phyloP scores from a whole-genome alignment of 148 eudicot genomes.

The Fagopyrum tataricum region DNA sequence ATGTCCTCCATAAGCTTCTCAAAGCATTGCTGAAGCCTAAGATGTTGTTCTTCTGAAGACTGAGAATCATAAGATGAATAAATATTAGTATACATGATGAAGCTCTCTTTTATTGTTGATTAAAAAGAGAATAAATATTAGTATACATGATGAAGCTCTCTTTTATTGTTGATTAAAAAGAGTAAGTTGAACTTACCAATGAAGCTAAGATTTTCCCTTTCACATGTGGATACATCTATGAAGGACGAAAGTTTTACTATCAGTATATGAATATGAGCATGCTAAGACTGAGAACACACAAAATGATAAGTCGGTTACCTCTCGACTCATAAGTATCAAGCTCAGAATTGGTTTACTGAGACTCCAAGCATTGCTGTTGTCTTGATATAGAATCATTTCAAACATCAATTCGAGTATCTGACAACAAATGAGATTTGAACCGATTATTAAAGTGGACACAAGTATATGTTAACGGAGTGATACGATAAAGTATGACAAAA shows the following conservation, averaged over 20 bases:
- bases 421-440: conserved; percentile 11
- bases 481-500: neutral
- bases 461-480: too few species aligned
- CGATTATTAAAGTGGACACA: neutral
- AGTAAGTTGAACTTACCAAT: conserved; percentile 29
- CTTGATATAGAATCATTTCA: conserved; percentile 79
- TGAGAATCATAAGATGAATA: conserved; percentile 15
- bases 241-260: neutral
- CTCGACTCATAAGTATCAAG: conserved; percentile 74
- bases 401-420: conserved; percentile 79
- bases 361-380: conserved; percentile 58
- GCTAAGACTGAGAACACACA: neutral
- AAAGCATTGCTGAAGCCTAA: conserved; percentile 37
- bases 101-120: neutral
- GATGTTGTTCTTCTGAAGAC: conserved; percentile 48
- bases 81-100: neutral
- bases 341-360: conserved; percentile 84
- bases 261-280: neutral
- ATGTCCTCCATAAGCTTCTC: conserved; percentile 51
- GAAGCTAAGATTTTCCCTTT: conserved; percentile 41
- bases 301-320: conserved; percentile 34
- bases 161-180: neutral
- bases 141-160: neutral
- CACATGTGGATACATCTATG: conserved; percentile 39
- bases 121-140: neutral